Percentiles rank a stretch among this genome's conserved stretches.
These are phyloP conservation scores for Adiantum capillusveneris DNA, from an alignment of 75 land plant species.

Conservation along the genomic window DNA sequence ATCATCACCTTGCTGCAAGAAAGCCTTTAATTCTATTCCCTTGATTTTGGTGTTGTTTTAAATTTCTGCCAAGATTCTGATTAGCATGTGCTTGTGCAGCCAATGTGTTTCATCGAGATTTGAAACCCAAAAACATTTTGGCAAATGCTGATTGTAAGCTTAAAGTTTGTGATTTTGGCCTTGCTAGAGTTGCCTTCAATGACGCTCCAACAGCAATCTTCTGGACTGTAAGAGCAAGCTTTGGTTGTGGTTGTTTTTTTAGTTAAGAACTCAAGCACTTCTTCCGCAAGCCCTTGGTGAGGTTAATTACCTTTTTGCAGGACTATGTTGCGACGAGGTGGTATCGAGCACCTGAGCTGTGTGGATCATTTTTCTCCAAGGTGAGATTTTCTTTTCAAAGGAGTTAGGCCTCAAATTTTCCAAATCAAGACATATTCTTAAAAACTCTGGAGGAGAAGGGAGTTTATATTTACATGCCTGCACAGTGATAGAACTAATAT, in stretches of 20 bases:
- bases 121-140: conserved; percentile 86
- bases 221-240: conserved; percentile 87
- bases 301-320: conserved; percentile 19
- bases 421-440: too few relatives aligned
- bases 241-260: too few relatives aligned
- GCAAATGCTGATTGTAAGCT: conserved; percentile 95
- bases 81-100: conserved; percentile 39
- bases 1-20: neutral
- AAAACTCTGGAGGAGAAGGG: too few relatives aligned
- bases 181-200: conserved; percentile 91
- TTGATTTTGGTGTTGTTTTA: too few relatives aligned
- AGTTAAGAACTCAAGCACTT: too few relatives aligned
- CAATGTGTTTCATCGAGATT: conserved; percentile 90
- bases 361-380: conserved; percentile 95
- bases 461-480: too few relatives aligned
- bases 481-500: too few relatives aligned
- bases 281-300: too few relatives aligned
- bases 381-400: too few relatives aligned
- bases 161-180: conserved; percentile 95
- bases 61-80: neutral
- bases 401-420: too few relatives aligned
- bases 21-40: neutral
- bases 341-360: conserved; percentile 94
- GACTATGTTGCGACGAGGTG: conserved; percentile 95
- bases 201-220: conserved; percentile 96